A percentile compares a stretch with the other conserved stretches of the same genome.
Conservation (phyloP, 148 eudicot species). For the Beta vulgaris region DNA sequence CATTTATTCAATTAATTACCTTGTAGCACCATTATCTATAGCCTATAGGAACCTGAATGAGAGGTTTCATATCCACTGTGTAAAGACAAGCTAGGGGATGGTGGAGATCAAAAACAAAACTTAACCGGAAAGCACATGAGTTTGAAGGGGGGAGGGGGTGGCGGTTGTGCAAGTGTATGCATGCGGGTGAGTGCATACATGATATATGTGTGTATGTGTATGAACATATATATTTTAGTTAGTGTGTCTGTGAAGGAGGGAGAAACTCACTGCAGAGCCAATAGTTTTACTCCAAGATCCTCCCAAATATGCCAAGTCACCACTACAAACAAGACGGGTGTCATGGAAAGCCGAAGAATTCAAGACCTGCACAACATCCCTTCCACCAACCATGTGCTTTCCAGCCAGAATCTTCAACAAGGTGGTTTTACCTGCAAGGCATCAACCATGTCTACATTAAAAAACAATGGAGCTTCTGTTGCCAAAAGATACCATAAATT, state of each 20-base stretch:
- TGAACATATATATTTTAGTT: background rate
- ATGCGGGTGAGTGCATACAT: background rate
- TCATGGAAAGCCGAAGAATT: constrained; percentile 94
- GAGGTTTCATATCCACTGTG: no score
- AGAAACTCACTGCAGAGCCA: constrained; percentile 74
- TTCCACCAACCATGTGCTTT: constrained; percentile 97
- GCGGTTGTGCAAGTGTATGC: background rate
- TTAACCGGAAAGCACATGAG: no score
- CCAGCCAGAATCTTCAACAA: constrained; percentile 94
- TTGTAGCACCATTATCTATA: background rate
- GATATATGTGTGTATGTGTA: background rate
- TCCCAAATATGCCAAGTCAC: constrained; percentile 88
- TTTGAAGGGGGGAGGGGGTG: background rate
- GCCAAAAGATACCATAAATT: no score
- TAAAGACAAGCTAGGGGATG: no score
- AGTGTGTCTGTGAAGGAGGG: background rate
- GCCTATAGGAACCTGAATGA: no score
- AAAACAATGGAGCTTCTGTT: background rate
- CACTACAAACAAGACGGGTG: constrained; percentile 83
- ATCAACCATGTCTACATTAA: background rate
- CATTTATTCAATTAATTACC: background rate
- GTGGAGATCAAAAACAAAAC: no score
- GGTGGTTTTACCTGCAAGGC: constrained; percentile 82
- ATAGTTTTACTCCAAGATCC: constrained; percentile 89
- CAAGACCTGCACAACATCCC: constrained; percentile 82